These are phyloP conservation scores for Lentinula edodes DNA, from an alignment of 768 basidiomycete genomes.

Conservation along the genomic window DNA sequence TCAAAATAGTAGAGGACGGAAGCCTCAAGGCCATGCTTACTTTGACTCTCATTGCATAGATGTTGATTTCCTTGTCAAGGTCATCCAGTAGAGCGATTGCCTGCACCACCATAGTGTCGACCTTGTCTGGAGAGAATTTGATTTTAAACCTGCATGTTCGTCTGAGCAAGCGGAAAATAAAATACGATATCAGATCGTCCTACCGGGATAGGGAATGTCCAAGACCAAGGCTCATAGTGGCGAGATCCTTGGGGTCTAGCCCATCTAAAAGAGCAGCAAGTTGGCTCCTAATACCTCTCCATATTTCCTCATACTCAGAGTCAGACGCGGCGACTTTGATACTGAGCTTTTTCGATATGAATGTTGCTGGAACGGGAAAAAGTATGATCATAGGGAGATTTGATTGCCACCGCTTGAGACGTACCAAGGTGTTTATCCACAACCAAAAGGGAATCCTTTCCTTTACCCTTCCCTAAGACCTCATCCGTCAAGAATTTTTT, in stretches of 20 bases:
- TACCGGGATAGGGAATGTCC: constrained; percentile 95
- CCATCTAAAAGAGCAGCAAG: constrained; percentile 84
- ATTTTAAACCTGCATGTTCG: constrained; percentile 84
- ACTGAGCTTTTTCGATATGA: constrained; percentile 90
- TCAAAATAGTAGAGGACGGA: neutral
- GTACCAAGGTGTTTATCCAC: constrained; percentile 87
- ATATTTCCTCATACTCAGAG: constrained; percentile 71
- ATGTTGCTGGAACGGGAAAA: constrained; percentile 45
- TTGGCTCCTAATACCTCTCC: constrained; percentile 93
- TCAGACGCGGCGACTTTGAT: constrained; percentile 73
- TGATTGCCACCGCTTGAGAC: constrained; percentile 18
- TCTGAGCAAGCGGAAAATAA: neutral
- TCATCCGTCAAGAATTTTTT: constrained; percentile 91
- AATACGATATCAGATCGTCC: constrained; percentile 11
- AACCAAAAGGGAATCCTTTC: constrained; percentile 79
- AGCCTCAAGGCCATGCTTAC: constrained; percentile 33
- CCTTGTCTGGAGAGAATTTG: constrained; percentile 99
- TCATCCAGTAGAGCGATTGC: constrained; percentile 97
- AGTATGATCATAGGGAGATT: neutral
- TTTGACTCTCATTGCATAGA: constrained; percentile 99
- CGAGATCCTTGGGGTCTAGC: constrained; percentile 87
- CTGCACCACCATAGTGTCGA: constrained; percentile 99
- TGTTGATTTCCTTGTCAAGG: constrained; percentile 99
- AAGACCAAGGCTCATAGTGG: constrained; percentile 96
- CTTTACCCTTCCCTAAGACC: constrained; percentile 84